Evolutionary conservation across 257 asterid genomes (phyloP).

Genomic region (Petunia axillaris): DNA sequence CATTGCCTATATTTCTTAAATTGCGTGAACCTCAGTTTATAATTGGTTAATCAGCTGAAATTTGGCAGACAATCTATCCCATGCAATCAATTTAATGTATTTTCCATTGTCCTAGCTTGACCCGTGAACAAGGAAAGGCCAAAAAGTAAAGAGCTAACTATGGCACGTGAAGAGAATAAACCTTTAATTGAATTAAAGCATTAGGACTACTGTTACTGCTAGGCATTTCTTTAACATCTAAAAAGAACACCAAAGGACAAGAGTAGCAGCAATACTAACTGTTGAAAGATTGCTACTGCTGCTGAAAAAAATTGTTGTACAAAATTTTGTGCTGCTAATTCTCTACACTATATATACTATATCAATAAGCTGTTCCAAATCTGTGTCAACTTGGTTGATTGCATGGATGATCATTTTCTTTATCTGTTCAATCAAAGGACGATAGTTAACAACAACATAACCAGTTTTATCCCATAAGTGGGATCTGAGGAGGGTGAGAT

Average conservation of each 20-base stretch:
- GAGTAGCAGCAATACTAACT: constrained; percentile 9
- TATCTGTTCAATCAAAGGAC: constrained; percentile 51
- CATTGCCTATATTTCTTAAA: not conserved
- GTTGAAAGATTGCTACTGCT: constrained; percentile 5
- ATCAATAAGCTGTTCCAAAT: constrained; percentile 52
- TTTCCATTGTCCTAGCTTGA: constrained; percentile 16
- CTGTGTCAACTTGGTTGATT: constrained; percentile 57
- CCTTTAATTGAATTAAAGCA: not conserved
- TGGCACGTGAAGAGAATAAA: constrained; percentile 21
- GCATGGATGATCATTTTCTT: constrained; percentile 92
- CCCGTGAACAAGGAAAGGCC: constrained; percentile 30
- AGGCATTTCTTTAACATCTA: not conserved
- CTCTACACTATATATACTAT: not conserved
- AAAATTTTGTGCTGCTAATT: not conserved
- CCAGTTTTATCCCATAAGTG: no score
- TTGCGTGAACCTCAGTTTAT: constrained; percentile 15
- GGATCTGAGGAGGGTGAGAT: no score
- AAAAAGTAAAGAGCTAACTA: not conserved
- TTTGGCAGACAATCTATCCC: not conserved
- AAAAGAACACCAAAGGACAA: constrained; percentile 15
- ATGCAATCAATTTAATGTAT: not conserved
- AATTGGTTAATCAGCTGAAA: not conserved
- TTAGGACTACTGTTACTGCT: not conserved
- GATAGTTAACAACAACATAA: no score
- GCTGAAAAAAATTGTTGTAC: not conserved